Conservation (phyloP, 1,139 yeast species). For the Scheffersomyces stambukii region DNA sequence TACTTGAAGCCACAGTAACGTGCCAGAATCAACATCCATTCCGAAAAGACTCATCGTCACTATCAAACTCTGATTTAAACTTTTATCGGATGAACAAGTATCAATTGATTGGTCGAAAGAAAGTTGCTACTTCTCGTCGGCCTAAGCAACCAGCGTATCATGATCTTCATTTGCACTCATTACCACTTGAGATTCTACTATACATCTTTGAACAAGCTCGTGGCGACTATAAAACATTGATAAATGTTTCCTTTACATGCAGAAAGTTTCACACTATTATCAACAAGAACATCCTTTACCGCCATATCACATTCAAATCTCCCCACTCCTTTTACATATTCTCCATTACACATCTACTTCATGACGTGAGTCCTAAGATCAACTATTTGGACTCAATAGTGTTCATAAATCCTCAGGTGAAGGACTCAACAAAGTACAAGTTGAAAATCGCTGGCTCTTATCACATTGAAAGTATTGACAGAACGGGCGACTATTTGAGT, state of each 20-base stretch:
- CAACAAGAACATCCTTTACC: slow-evolving; percentile 34
- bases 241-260: slow-evolving; percentile 29
- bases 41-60: slow-evolving; percentile 1
- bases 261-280: slow-evolving; percentile 32
- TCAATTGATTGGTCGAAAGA: slow-evolving; percentile 37
- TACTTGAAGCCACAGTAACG: no score
- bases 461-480: slow-evolving; percentile 22
- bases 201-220: slow-evolving; percentile 26
- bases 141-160: slow-evolving; percentile 18
- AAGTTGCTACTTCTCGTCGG: slow-evolving; percentile 4
- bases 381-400: slow-evolving; percentile 26
- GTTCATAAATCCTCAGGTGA: slow-evolving; percentile 33
- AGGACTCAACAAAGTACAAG: slow-evolving; percentile 17
- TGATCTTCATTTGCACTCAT: slow-evolving; percentile 27
- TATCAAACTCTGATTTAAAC: background rate
- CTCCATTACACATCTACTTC: slow-evolving; percentile 20
- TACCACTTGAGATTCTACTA: slow-evolving; percentile 40
- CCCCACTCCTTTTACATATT: slow-evolving; percentile 29
- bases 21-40: no score
- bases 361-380: slow-evolving; percentile 20
- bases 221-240: slow-evolving; percentile 14
- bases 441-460: slow-evolving; percentile 40
- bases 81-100: slow-evolving; percentile 15
- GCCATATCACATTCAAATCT: slow-evolving; percentile 22
- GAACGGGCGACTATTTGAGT: slow-evolving; percentile 13